Evolutionary conservation across 768 basidiomycete species (phyloP).

Genomic region (Boletus pseudo-olivaceus): DNA sequence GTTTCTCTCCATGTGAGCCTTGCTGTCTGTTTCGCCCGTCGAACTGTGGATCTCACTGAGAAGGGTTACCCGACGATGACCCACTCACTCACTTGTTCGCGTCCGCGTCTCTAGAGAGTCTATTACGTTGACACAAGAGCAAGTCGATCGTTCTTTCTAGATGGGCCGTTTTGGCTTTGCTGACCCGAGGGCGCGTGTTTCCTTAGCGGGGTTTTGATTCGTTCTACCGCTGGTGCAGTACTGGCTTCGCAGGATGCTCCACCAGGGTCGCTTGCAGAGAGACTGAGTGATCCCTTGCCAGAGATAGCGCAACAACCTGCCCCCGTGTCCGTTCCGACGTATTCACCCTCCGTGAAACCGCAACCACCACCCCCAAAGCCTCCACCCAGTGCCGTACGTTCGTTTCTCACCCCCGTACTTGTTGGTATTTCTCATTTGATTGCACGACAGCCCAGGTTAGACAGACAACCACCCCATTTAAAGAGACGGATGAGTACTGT

Average conservation of each 20-base stretch:
- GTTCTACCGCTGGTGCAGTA: slow-evolving; percentile 4
- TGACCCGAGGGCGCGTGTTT: slow-evolving; percentile 4
- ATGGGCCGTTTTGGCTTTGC: neutral
- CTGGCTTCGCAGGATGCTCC: slow-evolving; percentile 5
- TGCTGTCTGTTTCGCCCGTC: neutral
- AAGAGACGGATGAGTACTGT: slow-evolving; percentile 12
- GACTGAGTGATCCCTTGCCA: neutral
- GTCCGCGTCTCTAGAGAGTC: slow-evolving; percentile 10
- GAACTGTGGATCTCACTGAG: slow-evolving; percentile 7
- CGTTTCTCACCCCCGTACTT: neutral
- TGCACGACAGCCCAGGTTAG: slow-evolving; percentile 14
- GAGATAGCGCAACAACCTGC: neutral
- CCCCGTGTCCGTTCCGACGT: too few species aligned
- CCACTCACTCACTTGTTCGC: neutral
- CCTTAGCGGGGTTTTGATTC: slow-evolving; percentile 13
- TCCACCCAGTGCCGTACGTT: slow-evolving; percentile 13
- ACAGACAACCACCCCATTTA: slow-evolving; percentile 3
- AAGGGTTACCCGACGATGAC: neutral
- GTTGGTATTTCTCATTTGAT: neutral
- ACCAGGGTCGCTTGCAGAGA: neutral
- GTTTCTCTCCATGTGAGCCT: slow-evolving; percentile 29
- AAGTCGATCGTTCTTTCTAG: slow-evolving; percentile 9
- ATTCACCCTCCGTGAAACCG: neutral
- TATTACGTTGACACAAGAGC: slow-evolving; percentile 24
- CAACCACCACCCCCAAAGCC: neutral